Evolutionary conservation across 495 filamentous ascomycete species (phyloP), one percentile per base, ranked within the genome.

Genomic region (Podospora appendiculata): DNA sequence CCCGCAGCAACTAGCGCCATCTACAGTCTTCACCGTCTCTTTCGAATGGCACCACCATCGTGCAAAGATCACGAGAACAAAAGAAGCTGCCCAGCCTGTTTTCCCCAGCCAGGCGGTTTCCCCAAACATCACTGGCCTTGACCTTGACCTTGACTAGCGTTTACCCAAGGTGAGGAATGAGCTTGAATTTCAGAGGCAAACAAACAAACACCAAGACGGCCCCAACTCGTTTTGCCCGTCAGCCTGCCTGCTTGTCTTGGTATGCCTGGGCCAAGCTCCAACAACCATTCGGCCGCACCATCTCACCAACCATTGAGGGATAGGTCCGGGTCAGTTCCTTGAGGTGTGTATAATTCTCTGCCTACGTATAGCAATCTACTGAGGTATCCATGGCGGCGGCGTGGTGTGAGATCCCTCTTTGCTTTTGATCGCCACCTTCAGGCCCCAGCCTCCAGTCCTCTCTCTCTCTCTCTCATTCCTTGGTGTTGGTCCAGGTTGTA

Each of bases 1-100:
- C 48, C 35, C 39, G 38, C 48, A 41, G 10, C 25, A 12, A 42
- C 48, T 50, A 50, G 48, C 48, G 48, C 19, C 39, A 34, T 42
- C 39, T 34, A 25, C 25, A 14, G 11, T 14, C 41, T 42, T 14
- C 48, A 41, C 38, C 48, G 48, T 50, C 40, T 50, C 38, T 50
- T 50, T 14, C 36, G 10, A 38, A 10, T 38, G 36, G 36, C 36
- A 38, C 13, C 36, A 38, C 36, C 36, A 13, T 13, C 9, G 36
- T 13, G 13, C 9, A 38, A 13, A 38, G 36, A 48, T 48, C 35
- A 48, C 36, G 46, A 40, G 46, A 48, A 40, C 36, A 10, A 48
- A 13, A 25, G 46, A 46, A 10, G 12, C 25, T 33, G 32, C 32
- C 32, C 13, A 38, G 10, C 36, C 25, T 25, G 25, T 25, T 25